Conservation (phyloP, 192 early-diverging fungal genomes). For the Mortierella claussenii region DNA sequence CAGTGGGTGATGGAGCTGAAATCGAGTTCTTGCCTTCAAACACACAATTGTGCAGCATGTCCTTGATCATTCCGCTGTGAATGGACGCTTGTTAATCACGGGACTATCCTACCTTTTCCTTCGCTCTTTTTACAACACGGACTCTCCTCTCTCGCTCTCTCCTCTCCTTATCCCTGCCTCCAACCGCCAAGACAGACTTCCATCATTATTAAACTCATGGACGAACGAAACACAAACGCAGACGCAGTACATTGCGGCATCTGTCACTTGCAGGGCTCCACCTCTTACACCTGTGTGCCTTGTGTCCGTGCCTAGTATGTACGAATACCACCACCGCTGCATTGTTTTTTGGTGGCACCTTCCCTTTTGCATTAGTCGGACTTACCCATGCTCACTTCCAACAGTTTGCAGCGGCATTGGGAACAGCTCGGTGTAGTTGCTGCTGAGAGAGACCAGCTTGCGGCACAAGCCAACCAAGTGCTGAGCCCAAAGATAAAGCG, state of each 20-base stretch:
- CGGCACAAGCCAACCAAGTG: conserved; percentile 32
- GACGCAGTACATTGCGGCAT: conserved; percentile 34
- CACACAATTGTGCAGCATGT: no score
- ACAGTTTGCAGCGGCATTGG: conserved; percentile 37
- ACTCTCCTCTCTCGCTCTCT: no score
- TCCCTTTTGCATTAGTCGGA: no score
- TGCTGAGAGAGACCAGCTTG: conserved; percentile 24
- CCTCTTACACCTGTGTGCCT: conserved; percentile 45
- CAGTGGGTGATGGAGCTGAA: no score
- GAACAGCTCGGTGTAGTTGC: conserved; percentile 16
- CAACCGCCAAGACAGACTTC: no score
- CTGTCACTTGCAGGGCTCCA: conserved; percentile 34
- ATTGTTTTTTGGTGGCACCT: no score
- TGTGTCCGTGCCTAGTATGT: conserved; percentile 48
- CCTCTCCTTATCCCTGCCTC: no score
- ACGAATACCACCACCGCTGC: neutral
- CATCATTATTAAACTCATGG: conserved; percentile 18
- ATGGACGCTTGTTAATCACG: no score
- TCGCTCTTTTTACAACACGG: no score
- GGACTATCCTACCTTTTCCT: no score
- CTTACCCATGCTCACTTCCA: neutral
- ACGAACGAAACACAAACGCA: conserved; percentile 4
- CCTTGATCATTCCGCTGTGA: no score
- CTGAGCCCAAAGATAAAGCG: conserved; percentile 46
- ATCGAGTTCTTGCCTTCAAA: no score